Conservation (phyloP, 192 early-diverging fungal species). For the Linnemannia exigua region DNA sequence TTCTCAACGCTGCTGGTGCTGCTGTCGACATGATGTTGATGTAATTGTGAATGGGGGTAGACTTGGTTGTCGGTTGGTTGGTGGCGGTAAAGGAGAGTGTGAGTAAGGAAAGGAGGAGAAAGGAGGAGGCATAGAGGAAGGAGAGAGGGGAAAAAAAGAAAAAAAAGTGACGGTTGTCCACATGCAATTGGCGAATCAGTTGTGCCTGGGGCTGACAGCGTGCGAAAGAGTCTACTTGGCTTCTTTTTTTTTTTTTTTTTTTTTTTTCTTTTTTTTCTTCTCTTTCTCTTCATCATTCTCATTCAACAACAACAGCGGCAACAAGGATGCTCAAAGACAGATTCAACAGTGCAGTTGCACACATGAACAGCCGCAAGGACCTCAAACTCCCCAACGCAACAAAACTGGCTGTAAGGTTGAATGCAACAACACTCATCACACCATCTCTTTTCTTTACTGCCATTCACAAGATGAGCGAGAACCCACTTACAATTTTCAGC, state of each 20-base stretch:
- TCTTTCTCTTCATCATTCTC: background rate
- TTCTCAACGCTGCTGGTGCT: conserved; percentile 34
- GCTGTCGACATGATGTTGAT: conserved; percentile 1
- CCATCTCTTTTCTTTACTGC: background rate
- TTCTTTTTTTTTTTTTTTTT: background rate
- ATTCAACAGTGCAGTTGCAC: conserved; percentile 45
- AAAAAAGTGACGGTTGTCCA: background rate
- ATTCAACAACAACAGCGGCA: background rate
- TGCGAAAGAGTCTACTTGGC: background rate
- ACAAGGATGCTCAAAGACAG: conserved; percentile 30
- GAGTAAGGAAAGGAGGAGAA: background rate
- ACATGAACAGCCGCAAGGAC: conserved; percentile 28
- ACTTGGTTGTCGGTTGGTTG: background rate
- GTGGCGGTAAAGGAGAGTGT: background rate
- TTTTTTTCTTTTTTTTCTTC: background rate
- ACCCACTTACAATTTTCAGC: background rate
- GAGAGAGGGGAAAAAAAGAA: background rate
- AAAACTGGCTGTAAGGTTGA: conserved; percentile 34
- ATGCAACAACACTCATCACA: background rate
- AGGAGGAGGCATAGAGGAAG: background rate
- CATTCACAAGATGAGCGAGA: too few species aligned
- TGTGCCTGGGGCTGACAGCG: background rate
- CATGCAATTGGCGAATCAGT: background rate
- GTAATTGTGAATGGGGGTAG: background rate
- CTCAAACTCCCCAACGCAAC: conserved; percentile 30